Base-by-base conservation (phyloP, 208 protist genomes). In the Angomonas deanei region DNA sequence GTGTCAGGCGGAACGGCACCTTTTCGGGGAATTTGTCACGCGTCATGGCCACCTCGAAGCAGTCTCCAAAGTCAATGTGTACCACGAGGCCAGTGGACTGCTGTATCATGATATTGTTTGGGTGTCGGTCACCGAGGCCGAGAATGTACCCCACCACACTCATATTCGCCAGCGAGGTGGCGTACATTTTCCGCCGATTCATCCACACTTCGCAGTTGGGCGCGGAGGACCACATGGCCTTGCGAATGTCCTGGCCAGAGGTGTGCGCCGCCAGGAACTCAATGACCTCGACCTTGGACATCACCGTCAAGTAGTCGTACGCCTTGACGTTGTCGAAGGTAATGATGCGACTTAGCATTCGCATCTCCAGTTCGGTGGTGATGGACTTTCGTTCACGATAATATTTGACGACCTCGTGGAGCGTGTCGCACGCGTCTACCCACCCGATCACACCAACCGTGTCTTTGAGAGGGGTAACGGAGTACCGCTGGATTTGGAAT, bases 51-150 rank as follows among this genome's bases (percentile, higher is more conserved):
- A 99, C 97, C 78, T 99, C 99, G 73, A 99, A 99, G 78, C 99
- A 99, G 82, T 99, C 99, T 53, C 99, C 99, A 90, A 99, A 99
- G 79, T 99, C 99, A 74, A 99, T 99, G 86, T 99, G 99, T 15
- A 99, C 82, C 36, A 99, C 87, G 28, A 98, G 91, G 26, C 98
- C 98, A 3, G 88, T 79, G 24, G 93, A 83, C 36, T 77, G 70
- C 69, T 99, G 91, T 13, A 99, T 74, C 99, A 99, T 99, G 6
- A 99, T 88, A 78, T 99, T 99, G 68, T 92, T 97, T 4, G 98
- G 98, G 74, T 99, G 99, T 11, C 99, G 88, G 78, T 99, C 99
- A 54, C 99, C 99, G 0, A 99, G 82, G 23, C 98, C 98, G 8
- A 99, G 84, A 63, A 99, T 97, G 76, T 99, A 99, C 28, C 97